Conservation (phyloP, 768 basidiomycete species). For the Fomitopsis pulvina region DNA sequence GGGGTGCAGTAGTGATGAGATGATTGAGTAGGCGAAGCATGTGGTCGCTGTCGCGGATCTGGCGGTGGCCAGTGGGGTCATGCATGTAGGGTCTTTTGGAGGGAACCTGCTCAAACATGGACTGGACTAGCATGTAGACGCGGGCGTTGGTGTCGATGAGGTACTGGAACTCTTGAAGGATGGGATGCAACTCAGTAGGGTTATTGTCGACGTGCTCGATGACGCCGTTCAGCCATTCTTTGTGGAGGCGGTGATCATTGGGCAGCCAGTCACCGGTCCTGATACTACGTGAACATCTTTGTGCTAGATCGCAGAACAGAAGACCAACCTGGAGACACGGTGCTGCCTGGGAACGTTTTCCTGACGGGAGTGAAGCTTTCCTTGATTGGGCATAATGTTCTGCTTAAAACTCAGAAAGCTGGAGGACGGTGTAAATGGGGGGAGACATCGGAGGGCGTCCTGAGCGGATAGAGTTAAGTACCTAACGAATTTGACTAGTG, state of each 20-base stretch:
- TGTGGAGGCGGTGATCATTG: slow-evolving; percentile 1
- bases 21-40: slow-evolving; percentile 36
- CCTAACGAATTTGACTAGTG: too few relatives aligned
- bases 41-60: slow-evolving; percentile 36
- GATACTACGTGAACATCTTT: background rate
- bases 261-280: slow-evolving; percentile 9
- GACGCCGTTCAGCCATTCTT: slow-evolving; percentile 8
- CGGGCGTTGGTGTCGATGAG: slow-evolving; percentile 17
- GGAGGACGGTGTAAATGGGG: too few relatives aligned
- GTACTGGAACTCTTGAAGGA: slow-evolving; percentile 22
- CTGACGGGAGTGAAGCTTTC: background rate
- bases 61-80: slow-evolving; percentile 9
- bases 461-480: too few relatives aligned
- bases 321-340: background rate
- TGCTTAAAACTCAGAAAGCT: too few relatives aligned
- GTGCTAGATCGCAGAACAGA: background rate
- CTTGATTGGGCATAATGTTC: background rate
- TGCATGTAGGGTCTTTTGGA: slow-evolving; percentile 7
- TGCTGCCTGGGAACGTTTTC: background rate
- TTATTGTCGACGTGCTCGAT: slow-evolving; percentile 8
- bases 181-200: slow-evolving; percentile 1
- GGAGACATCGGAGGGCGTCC: too few relatives aligned
- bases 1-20: slow-evolving; percentile 36
- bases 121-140: slow-evolving; percentile 28
- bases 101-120: slow-evolving; percentile 28